Percentiles rank a stretch among this genome's conserved stretches.
These are phyloP conservation scores for Omphalea diandra DNA, from an alignment of 441 rosid genomes.

Conservation along the genomic window DNA sequence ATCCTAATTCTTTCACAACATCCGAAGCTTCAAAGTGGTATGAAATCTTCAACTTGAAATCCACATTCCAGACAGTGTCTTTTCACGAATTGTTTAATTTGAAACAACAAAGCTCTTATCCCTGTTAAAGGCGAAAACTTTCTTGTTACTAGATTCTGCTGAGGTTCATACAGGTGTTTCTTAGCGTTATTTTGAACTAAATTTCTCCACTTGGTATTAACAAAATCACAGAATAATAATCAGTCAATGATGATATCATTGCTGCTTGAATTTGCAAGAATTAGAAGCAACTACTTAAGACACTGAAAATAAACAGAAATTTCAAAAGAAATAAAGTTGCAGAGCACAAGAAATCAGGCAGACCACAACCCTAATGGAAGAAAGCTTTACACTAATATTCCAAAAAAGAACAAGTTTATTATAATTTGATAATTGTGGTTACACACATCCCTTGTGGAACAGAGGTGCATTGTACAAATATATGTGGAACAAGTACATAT, in stretches of 20 bases:
- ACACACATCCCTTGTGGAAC: neutral
- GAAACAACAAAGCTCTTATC: no score
- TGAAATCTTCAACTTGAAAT: conserved; percentile 22
- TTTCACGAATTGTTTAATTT: neutral
- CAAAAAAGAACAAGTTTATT: conserved; percentile 5
- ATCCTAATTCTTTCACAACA: conserved; percentile 4
- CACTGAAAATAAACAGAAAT: neutral
- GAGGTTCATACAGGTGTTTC: no score
- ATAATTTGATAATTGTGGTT: neutral
- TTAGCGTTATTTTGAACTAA: no score
- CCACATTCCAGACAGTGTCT: neutral
- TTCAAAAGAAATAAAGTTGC: neutral
- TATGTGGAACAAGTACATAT: neutral
- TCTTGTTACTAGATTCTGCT: no score
- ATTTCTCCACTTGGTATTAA: no score
- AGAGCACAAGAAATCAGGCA: neutral
- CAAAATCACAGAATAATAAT: no score
- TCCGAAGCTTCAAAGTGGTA: conserved; percentile 13
- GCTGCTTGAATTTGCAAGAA: no score
- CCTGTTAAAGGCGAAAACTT: no score
- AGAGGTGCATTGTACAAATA: neutral
- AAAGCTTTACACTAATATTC: neutral
- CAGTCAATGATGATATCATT: no score
- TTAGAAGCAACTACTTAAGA: neutral
- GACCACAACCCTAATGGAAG: neutral